Conservation (phyloP, 768 basidiomycete species). For the Panus rudis region DNA sequence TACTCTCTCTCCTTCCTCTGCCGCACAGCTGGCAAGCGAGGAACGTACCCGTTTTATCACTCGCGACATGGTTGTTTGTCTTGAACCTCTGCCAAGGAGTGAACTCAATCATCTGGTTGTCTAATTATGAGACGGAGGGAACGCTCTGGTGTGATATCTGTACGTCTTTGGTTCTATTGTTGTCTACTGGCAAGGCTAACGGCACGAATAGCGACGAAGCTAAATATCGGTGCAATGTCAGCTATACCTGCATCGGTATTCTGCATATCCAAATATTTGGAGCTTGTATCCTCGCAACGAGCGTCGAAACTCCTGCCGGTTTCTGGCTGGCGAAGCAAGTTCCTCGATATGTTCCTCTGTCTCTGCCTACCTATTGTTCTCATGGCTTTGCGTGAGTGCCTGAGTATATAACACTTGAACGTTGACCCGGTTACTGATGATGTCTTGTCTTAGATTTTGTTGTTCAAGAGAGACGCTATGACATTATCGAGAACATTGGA, state of each 20-base stretch:
- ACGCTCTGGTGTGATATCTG: slow-evolving; percentile 34
- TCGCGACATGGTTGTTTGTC: slow-evolving; percentile 26
- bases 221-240: slow-evolving; percentile 14
- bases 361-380: slow-evolving; percentile 20
- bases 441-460: slow-evolving; percentile 24
- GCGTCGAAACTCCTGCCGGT: slow-evolving; percentile 5
- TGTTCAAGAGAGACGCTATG: slow-evolving; percentile 26
- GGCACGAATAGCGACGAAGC: slow-evolving; percentile 12
- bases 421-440: not conserved
- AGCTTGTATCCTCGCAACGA: slow-evolving; percentile 9
- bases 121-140: slow-evolving; percentile 15
- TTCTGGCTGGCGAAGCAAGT: too few relatives aligned
- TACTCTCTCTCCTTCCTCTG: slow-evolving; percentile 16
- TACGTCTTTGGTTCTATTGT: slow-evolving; percentile 10
- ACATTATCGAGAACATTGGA: slow-evolving; percentile 25
- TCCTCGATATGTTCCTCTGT: slow-evolving; percentile 17
- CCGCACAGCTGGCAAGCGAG: slow-evolving; percentile 22
- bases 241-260: slow-evolving; percentile 14
- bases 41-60: slow-evolving; percentile 23
- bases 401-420: not conserved
- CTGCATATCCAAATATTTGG: slow-evolving; percentile 11
- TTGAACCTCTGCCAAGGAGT: slow-evolving; percentile 29
- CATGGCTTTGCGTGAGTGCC: slow-evolving; percentile 27
- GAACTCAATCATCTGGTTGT: slow-evolving; percentile 28
- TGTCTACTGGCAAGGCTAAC: not conserved